These are phyloP conservation scores for Salix caprea DNA, from an alignment of 345 rosid genomes.

Conservation along the genomic window DNA sequence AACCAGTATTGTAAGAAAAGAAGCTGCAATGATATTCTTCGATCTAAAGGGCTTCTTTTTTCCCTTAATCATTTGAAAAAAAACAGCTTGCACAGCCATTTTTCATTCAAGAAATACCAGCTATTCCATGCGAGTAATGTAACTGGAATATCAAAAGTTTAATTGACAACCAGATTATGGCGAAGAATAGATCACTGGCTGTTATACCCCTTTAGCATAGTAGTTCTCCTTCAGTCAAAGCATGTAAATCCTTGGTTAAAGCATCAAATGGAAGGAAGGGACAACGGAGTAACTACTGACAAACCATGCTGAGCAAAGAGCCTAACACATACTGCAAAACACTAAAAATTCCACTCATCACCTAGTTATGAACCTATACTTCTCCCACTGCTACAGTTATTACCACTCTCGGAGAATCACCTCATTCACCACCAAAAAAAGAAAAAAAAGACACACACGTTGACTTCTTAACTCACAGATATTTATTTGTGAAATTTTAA, in stretches of 20 bases:
- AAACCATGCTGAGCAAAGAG: neutral
- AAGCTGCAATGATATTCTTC: neutral
- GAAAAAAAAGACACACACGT: neutral
- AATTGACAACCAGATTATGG: neutral
- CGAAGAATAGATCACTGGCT: neutral
- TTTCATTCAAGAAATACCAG: neutral
- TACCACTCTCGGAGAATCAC: neutral
- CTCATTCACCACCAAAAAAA: neutral
- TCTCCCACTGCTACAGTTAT: neutral
- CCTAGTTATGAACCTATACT: neutral
- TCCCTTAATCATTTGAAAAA: neutral
- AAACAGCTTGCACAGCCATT: neutral
- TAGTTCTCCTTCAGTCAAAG: neutral
- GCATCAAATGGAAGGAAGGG: neutral
- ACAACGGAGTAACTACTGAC: neutral
- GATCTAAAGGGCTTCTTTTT: neutral
- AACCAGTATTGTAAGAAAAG: neutral
- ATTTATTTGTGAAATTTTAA: neutral
- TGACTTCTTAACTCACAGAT: neutral
- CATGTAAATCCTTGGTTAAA: neutral
- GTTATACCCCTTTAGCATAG: neutral
- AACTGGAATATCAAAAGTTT: neutral
- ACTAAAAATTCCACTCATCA: neutral
- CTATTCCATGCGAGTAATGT: neutral
- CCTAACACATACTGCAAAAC: neutral